Conservation (phyloP, 768 basidiomycete genomes). For the Tricholoma hemisulphureum region DNA sequence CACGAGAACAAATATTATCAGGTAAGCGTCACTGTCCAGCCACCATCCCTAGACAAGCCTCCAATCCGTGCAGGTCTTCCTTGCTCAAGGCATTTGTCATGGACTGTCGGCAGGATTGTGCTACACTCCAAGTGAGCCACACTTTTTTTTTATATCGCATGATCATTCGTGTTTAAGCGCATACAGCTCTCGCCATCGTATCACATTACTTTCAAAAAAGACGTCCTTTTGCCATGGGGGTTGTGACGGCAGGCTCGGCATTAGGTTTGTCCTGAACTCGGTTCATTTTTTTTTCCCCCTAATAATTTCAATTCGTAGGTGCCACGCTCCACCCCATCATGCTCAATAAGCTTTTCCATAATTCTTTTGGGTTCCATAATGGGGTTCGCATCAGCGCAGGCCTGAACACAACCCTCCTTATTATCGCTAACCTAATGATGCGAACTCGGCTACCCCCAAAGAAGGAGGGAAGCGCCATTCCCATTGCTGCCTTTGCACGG, state of each 20-base stretch:
- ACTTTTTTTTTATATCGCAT: background rate
- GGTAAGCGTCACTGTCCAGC: constrained; percentile 13
- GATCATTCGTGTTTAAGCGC: background rate
- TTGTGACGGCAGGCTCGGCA: constrained; percentile 28
- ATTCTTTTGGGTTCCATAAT: constrained; percentile 23
- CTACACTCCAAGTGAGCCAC: constrained; percentile 42
- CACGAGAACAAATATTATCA: constrained; percentile 36
- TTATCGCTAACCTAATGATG: background rate
- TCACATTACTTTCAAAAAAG: constrained; percentile 38
- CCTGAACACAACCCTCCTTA: background rate
- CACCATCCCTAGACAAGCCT: background rate
- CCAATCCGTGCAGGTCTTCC: constrained; percentile 36
- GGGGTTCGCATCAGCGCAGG: constrained; percentile 5
- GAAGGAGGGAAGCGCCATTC: constrained; percentile 21
- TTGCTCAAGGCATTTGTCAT: constrained; percentile 46
- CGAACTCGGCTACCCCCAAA: constrained; percentile 17
- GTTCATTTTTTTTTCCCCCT: background rate
- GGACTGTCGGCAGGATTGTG: constrained; percentile 52
- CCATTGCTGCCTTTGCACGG: constrained; percentile 32
- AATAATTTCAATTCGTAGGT: constrained; percentile 51
- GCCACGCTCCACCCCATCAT: constrained; percentile 62
- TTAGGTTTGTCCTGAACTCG: constrained; percentile 7
- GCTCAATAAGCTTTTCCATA: constrained; percentile 53
- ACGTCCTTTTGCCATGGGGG: constrained; percentile 34
- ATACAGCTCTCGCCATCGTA: constrained; percentile 22